These are phyloP conservation scores for Lasiodiplodia citricola DNA, from an alignment of 2,329 filamentous ascomycete genomes.

Conservation along the genomic window DNA sequence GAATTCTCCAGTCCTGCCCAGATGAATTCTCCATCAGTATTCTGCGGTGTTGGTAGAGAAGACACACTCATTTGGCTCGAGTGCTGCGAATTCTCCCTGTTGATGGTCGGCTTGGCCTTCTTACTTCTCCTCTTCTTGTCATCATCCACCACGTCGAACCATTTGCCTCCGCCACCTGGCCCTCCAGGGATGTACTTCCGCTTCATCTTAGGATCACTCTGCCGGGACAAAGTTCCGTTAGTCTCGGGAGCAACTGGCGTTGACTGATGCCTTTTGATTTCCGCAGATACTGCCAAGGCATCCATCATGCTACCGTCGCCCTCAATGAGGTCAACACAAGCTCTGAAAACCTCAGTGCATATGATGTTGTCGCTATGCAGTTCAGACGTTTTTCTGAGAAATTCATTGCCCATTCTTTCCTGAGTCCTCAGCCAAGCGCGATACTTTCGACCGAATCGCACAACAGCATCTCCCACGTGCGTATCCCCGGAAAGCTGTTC, in stretches of 20 bases:
- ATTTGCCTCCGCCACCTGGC: slow-evolving; percentile 6
- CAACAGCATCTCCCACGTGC: slow-evolving; percentile 43
- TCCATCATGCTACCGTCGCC: slow-evolving; percentile 1
- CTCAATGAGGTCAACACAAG: slow-evolving; percentile 28
- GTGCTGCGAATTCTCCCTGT: background rate
- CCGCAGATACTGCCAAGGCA: background rate
- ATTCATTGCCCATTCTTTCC: slow-evolving; percentile 34
- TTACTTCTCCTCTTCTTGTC: slow-evolving; percentile 1
- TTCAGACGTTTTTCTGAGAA: slow-evolving; percentile 41
- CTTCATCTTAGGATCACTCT: background rate
- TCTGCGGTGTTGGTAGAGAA: background rate
- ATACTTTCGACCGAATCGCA: slow-evolving; percentile 46
- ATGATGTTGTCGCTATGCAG: slow-evolving; percentile 39
- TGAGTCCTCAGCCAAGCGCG: slow-evolving; percentile 31
- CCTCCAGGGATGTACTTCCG: slow-evolving; percentile 11
- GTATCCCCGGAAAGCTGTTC: slow-evolving; percentile 43
- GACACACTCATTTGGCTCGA: background rate
- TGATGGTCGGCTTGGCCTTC: background rate
- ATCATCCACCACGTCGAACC: background rate
- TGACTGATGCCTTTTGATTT: background rate
- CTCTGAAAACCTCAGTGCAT: slow-evolving; percentile 31
- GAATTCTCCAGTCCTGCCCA: slow-evolving; percentile 12
- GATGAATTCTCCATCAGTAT: slow-evolving; percentile 11
- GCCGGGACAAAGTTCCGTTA: background rate
- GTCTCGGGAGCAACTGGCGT: background rate